Conservation (phyloP, 805 yeast species). For the Sungouiozyma intestinalis region DNA sequence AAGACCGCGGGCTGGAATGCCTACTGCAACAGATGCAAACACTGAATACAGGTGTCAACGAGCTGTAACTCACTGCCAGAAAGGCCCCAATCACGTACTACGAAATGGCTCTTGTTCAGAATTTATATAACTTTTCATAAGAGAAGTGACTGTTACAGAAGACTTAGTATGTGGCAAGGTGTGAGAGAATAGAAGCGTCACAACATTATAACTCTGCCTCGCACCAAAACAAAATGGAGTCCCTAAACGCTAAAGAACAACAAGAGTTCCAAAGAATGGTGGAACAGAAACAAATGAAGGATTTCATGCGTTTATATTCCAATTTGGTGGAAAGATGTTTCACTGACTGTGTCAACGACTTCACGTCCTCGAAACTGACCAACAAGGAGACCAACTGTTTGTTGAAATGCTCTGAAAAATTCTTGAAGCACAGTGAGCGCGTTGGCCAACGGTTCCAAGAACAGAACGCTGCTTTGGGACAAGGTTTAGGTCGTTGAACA, state of each 20-base stretch:
- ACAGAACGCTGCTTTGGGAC: conserved; percentile 76
- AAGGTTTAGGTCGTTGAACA: conserved; percentile 41
- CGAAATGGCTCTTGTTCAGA: neutral
- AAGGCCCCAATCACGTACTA: neutral
- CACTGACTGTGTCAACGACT: conserved; percentile 95
- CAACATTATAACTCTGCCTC: no score
- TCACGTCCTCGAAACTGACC: conserved; percentile 84
- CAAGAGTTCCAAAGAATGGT: conserved; percentile 92
- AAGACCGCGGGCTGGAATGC: conserved; percentile 94
- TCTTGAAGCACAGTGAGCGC: conserved; percentile 95
- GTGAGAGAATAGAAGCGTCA: no score
- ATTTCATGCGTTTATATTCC: conserved; percentile 94
- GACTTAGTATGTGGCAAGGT: no score
- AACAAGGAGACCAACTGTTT: conserved; percentile 79
- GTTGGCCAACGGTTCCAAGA: conserved; percentile 99
- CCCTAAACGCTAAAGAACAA: conserved; percentile 89
- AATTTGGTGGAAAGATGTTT: conserved; percentile 94
- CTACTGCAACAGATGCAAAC: conserved; percentile 38
- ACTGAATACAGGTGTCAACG: neutral
- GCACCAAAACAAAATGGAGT: conserved; percentile 84
- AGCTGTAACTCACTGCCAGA: neutral
- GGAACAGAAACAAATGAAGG: conserved; percentile 97
- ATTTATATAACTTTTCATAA: neutral
- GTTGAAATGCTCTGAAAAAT: conserved; percentile 89
- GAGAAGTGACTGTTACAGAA: neutral